Evolutionary conservation across 345 rosid species (phyloP).

Genomic region (Ceriops tagal): DNA sequence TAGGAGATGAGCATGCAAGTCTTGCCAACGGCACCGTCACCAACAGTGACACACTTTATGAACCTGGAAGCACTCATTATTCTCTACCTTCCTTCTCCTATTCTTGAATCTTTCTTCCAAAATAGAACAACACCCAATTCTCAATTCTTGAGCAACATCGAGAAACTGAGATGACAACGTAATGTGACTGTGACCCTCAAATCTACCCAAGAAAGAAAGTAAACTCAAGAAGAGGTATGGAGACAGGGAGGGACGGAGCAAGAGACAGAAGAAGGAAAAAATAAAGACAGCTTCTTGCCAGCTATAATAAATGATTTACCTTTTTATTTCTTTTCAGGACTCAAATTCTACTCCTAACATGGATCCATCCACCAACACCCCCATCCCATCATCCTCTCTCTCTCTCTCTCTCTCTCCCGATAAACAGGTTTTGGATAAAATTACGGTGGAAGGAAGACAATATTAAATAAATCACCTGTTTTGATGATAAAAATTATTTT

Average conservation of each 20-base stretch:
- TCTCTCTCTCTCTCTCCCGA: neutral
- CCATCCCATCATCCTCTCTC: neutral
- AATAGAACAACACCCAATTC: constrained; percentile 7
- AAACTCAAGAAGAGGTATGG: too few species aligned
- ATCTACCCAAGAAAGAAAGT: too few species aligned
- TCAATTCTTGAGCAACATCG: neutral
- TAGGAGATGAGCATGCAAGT: constrained; percentile 78
- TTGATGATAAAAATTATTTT: too few species aligned
- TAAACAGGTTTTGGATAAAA: too few species aligned
- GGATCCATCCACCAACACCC: constrained; percentile 12
- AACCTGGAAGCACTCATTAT: constrained; percentile 68
- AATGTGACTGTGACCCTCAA: too few species aligned
- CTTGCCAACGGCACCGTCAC: constrained; percentile 80
- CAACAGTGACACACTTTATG: constrained; percentile 75
- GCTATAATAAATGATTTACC: constrained; percentile 18
- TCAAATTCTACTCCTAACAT: constrained; percentile 2
- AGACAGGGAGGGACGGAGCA: neutral
- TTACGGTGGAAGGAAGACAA: too few species aligned
- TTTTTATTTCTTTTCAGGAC: constrained; percentile 15
- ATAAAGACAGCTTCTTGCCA: constrained; percentile 21
- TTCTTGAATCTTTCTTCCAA: neutral
- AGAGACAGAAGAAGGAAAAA: neutral
- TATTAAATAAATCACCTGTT: too few species aligned
- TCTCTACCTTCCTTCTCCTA: neutral
- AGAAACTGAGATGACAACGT: neutral